phyloP scores from a whole-genome alignment of 805 yeast genomes.

The Saturnispora hagleri region DNA sequence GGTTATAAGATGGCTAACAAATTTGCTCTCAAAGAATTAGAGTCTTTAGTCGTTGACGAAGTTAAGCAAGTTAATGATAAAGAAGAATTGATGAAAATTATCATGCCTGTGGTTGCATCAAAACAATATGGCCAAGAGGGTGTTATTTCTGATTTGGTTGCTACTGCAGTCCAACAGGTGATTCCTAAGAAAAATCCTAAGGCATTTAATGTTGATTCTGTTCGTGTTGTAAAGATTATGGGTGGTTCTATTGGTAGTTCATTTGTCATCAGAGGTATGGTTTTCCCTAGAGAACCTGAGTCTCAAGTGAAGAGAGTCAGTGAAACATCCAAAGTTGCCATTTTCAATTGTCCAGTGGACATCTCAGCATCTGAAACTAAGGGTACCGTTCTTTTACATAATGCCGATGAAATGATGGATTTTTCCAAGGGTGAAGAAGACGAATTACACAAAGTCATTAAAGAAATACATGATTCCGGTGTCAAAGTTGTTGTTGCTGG shows the following conservation, averaged over 20 bases:
- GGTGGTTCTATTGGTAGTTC: slow-evolving; percentile 72
- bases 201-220: slow-evolving; percentile 80
- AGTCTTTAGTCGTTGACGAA: slow-evolving; percentile 50
- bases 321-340: slow-evolving; percentile 73
- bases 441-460: slow-evolving; percentile 78
- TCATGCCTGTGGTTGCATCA: slow-evolving; percentile 83
- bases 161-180: slow-evolving; percentile 75
- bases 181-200: slow-evolving; percentile 59
- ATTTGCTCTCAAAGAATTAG: slow-evolving; percentile 61
- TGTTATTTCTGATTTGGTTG: slow-evolving; percentile 62
- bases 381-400: slow-evolving; percentile 92
- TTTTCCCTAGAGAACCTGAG: slow-evolving; percentile 96
- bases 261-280: slow-evolving; percentile 91
- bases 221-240: slow-evolving; percentile 95
- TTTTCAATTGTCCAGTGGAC: slow-evolving; percentile 89
- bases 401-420: slow-evolving; percentile 94
- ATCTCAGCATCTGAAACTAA: slow-evolving; percentile 95
- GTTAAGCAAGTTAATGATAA: slow-evolving; percentile 49
- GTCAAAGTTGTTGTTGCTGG: slow-evolving; percentile 91
- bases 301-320: slow-evolving; percentile 65
- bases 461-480: slow-evolving; percentile 76
- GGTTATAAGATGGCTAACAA: slow-evolving; percentile 87
- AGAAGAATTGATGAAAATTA: slow-evolving; percentile 55
- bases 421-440: slow-evolving; percentile 95
- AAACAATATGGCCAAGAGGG: slow-evolving; percentile 90